Conservation (phyloP, 805 yeast genomes). For the Candida endomychidarum region DNA sequence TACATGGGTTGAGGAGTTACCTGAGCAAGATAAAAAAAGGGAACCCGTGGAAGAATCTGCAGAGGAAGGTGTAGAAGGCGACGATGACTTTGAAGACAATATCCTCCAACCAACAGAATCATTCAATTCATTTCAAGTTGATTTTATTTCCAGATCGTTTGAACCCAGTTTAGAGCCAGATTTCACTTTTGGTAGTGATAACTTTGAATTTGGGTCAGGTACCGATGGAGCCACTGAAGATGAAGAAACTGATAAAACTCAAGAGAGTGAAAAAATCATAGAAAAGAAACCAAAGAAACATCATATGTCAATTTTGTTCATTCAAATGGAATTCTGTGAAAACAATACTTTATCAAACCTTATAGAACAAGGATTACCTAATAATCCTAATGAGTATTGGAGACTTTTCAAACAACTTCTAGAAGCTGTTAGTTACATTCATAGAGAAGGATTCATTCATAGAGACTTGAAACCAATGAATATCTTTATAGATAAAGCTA, state of each 20-base stretch:
- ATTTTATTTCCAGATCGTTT: conserved; percentile 66
- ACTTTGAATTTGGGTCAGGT: conserved; percentile 37
- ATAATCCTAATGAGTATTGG: conserved; percentile 82
- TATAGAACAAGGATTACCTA: conserved; percentile 69
- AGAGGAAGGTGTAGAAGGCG: too few species aligned
- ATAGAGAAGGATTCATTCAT: conserved; percentile 91
- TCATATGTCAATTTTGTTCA: conserved; percentile 69
- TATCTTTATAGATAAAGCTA: conserved; percentile 86
- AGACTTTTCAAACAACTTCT: conserved; percentile 80
- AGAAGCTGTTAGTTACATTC: conserved; percentile 89
- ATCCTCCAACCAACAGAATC: conserved; percentile 14
- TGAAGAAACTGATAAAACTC: conserved; percentile 9
- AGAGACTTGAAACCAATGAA: conserved; percentile 95
- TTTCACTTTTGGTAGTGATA: conserved; percentile 43
- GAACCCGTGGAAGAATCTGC: conserved; percentile 22
- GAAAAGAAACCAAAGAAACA: not conserved
- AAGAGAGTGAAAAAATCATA: conserved; percentile 4
- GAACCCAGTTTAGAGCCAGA: conserved; percentile 37
- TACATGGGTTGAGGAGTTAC: conserved; percentile 91
- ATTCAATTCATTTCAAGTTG: conserved; percentile 45
- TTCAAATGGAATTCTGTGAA: conserved; percentile 99
- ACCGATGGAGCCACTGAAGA: conserved; percentile 12
- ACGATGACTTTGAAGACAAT: conserved; percentile 22
- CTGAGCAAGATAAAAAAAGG: conserved; percentile 25
- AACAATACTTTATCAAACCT: conserved; percentile 85